These are phyloP conservation scores for Xylariaceae sp. DNA, from an alignment of 2,329 filamentous ascomycete species.

Conservation along the genomic window DNA sequence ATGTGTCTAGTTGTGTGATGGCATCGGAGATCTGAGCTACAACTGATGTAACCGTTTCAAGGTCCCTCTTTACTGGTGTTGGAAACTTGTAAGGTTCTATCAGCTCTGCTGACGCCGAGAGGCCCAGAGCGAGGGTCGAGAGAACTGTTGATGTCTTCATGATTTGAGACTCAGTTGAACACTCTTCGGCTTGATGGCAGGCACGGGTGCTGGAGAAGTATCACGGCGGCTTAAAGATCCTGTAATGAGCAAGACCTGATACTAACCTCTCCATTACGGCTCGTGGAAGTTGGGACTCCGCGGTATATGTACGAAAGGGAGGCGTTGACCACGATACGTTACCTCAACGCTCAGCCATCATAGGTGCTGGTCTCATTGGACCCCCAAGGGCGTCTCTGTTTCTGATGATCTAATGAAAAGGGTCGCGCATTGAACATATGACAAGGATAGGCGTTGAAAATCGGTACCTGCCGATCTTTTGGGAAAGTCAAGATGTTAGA, in stretches of 20 bases:
- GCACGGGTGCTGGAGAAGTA: no score
- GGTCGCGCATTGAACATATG: slow-evolving; percentile 1
- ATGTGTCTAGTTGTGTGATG: slow-evolving; percentile 25
- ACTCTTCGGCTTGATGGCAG: no score
- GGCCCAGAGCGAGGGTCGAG: slow-evolving; percentile 19
- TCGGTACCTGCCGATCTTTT: slow-evolving; percentile 4
- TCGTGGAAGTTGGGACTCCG: not conserved
- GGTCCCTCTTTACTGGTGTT: slow-evolving; percentile 17
- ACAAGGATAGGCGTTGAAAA: not conserved
- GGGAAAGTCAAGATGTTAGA: not conserved
- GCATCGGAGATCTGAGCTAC: slow-evolving; percentile 22
- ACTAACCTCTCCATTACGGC: not conserved
- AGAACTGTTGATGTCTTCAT: slow-evolving; percentile 25
- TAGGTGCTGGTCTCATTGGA: slow-evolving; percentile 2
- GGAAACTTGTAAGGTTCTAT: slow-evolving; percentile 13
- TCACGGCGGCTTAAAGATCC: not conserved
- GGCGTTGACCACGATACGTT: not conserved
- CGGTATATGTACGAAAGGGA: slow-evolving; percentile 5
- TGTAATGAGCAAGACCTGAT: not conserved
- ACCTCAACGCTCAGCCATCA: slow-evolving; percentile 5
- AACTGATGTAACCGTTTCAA: slow-evolving; percentile 22
- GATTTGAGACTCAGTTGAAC: not conserved
- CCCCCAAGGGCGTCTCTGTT: not conserved
- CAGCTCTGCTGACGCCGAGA: slow-evolving; percentile 19
- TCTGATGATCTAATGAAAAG: slow-evolving; percentile 2